Evolutionary conservation across 2,329 filamentous ascomycete species (phyloP).

Genomic region (Pyrenochaeta sp.): DNA sequence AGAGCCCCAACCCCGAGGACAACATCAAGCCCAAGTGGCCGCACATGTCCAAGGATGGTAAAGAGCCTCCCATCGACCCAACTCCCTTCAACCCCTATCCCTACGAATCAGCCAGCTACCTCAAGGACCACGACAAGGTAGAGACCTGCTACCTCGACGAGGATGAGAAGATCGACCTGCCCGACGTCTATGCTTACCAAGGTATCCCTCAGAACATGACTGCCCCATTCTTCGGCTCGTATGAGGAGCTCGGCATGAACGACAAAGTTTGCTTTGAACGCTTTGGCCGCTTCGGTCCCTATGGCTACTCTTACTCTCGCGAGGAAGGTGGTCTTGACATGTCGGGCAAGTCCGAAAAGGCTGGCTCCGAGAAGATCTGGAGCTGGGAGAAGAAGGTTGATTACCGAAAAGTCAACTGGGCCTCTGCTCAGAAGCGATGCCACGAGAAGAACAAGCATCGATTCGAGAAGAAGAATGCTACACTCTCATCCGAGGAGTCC

Average conservation of each 20-base stretch:
- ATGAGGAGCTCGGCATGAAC: conserved; percentile 56
- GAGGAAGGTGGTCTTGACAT: conserved; percentile 59
- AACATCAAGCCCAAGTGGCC: conserved; percentile 49
- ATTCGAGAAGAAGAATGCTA: conserved; percentile 50
- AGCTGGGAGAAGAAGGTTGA: conserved; percentile 60
- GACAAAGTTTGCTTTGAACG: conserved; percentile 60
- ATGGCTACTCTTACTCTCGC: conserved; percentile 59
- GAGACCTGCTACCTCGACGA: conserved; percentile 70
- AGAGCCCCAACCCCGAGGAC: conserved; percentile 47
- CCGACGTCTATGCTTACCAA: conserved; percentile 71
- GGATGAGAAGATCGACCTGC: conserved; percentile 62
- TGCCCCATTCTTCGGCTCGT: conserved; percentile 57
- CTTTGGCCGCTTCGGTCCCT: conserved; percentile 58
- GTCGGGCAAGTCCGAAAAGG: conserved; percentile 52
- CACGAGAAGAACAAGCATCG: conserved; percentile 58
- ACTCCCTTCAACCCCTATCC: conserved; percentile 56
- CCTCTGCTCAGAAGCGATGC: conserved; percentile 56
- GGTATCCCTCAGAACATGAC: conserved; percentile 59
- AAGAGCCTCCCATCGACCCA: conserved; percentile 50
- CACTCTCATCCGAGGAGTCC: conserved; percentile 31
- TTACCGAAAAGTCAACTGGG: conserved; percentile 59
- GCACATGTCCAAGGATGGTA: conserved; percentile 42
- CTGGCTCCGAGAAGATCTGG: conserved; percentile 53
- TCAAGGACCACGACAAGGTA: conserved; percentile 60
- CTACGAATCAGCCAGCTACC: conserved; percentile 52